Evolutionary conservation across 345 rosid genomes (phyloP), one percentile per base, ranked within the genome.

Genomic region (Linum tenue): DNA sequence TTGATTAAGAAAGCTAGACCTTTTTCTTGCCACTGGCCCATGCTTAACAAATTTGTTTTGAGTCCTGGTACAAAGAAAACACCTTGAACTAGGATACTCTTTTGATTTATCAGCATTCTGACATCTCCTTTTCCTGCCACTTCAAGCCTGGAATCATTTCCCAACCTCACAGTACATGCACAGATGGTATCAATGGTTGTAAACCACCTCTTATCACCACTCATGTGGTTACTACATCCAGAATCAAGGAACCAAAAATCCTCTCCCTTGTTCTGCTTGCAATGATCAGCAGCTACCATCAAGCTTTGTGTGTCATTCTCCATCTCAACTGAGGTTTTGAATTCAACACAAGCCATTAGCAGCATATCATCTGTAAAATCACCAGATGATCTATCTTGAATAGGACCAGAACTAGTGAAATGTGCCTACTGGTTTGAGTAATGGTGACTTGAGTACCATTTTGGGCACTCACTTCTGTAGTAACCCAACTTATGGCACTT

Each of bases 1-100:
- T 63, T 0, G 0, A 63, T n/a, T 2, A 40, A 7, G 10, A 63
- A 12, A 6, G 36, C 2, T 4, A 40, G 14, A 4, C 66, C 66
- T 15, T 42, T 40, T 40, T 63, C 66, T 15, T 63, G 56, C 17
- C 40, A 12, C 51, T 63, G 1, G 40, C 66, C 66, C n/a, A 63
- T 39, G n/a, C 56, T 63, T 0, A 63, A 5, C 3, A 63, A 35
- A 35, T 63, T 63, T 5, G 16, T 63, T 14, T 41, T 10, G 16
- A 63, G 16, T 9, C 41, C 55, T 11, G 56, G 55, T 14, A 63
- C n/a, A 12, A 7, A 63, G n/a, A 39, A 63, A 6, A 63, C 66
- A 2, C 7, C 66, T 2, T 42, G 5, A 15, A 63, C 7, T 0
- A 6, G 2, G 5, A 15, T 36, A n/a, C 3, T 14, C n/a, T 7